Evolutionary conservation across 176 grass and related monocot species (phyloP).

Genomic region (Rhynchospora pubera): DNA sequence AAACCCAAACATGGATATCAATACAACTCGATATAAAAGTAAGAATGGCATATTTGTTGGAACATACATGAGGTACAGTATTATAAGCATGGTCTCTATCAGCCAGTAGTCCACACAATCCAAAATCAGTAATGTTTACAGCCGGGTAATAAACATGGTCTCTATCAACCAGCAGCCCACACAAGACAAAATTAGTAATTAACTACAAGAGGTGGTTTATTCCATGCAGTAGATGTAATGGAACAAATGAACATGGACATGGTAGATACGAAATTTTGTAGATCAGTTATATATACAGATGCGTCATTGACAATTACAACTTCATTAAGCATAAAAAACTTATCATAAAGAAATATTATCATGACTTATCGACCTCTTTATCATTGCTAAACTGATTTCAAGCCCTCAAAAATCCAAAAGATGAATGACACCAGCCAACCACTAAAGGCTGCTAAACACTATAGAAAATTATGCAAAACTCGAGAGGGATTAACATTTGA

Average conservation of each 20-base stretch:
- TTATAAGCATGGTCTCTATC: not conserved
- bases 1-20: conserved; percentile 28
- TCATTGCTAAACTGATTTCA: not conserved
- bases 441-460: not conserved
- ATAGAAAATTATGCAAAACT: not conserved
- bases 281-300: not conserved
- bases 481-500: not conserved
- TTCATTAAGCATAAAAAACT: not conserved
- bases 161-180: not conserved
- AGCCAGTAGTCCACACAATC: not conserved
- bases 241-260: too few species aligned
- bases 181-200: not conserved
- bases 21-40: conserved; percentile 1
- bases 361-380: not conserved
- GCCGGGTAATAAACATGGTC: not conserved
- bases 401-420: not conserved
- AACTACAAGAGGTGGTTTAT: not conserved
- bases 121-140: not conserved
- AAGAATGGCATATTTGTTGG: not conserved
- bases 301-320: not conserved
- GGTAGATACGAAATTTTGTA: not conserved
- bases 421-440: not conserved
- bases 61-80: not conserved
- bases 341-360: not conserved
- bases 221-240: not conserved